These are phyloP conservation scores for Beauveria australis DNA, from an alignment of 2,329 filamentous ascomycete genomes.

Conservation along the genomic window DNA sequence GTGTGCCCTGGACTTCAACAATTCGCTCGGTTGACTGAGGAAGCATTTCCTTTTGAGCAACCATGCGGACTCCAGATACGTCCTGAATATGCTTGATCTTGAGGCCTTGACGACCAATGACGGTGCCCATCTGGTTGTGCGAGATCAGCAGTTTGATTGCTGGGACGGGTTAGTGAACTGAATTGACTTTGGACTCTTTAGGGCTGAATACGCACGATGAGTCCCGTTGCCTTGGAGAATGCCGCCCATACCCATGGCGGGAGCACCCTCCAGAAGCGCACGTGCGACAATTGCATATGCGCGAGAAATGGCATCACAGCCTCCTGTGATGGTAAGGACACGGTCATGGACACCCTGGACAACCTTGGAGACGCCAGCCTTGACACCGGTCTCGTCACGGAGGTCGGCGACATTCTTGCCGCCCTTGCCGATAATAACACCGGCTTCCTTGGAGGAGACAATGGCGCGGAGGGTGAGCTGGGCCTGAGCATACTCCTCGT, in stretches of 20 bases:
- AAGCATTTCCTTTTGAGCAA: conserved; percentile 99
- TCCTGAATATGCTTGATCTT: conserved; percentile 99
- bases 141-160: conserved; percentile 97
- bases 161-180: conserved; percentile 29
- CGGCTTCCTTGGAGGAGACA: conserved; percentile 97
- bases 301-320: conserved; percentile 78
- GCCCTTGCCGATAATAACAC: conserved; percentile 97
- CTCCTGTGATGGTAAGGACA: conserved; percentile 88
- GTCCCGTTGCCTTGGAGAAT: conserved; percentile 81
- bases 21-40: conserved; percentile 97
- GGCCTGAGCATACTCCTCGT: conserved; percentile 91
- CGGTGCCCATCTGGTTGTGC: conserved; percentile 99
- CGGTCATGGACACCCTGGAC: conserved; percentile 96
- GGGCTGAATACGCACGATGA: conserved; percentile 60
- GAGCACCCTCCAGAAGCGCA: conserved; percentile 84
- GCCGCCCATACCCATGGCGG: conserved; percentile 93
- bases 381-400: conserved; percentile 94
- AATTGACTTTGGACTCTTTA: neutral
- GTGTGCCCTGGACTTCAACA: conserved; percentile 91
- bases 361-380: conserved; percentile 97
- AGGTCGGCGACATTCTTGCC: conserved; percentile 98
- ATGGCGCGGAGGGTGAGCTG: conserved; percentile 94
- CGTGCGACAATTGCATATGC: conserved; percentile 92
- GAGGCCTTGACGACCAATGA: conserved; percentile 90
- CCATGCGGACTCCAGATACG: conserved; percentile 93